Base-by-base conservation (phyloP, 495 filamentous ascomycete genomes). In the Evansstolkia leycettana region DNA sequence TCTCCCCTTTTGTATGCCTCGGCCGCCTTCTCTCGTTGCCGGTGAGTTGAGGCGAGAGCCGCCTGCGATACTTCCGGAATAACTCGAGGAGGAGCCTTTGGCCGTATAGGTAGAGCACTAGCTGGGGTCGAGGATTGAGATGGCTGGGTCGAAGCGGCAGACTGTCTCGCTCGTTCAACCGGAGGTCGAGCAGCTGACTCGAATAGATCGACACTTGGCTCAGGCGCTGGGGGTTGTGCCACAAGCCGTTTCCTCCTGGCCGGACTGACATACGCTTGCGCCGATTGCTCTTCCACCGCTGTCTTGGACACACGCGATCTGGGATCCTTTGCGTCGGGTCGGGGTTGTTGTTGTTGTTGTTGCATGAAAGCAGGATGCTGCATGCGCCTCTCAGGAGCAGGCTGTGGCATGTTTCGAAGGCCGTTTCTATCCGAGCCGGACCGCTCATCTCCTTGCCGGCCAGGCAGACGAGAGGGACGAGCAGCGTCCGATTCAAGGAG, bases 1-100 rank as follows among this genome's bases (percentile, higher is more conserved):
- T 98, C 90, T 23, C 90, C 90, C 16, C 83, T 75, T 57, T 94
- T 96, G 67, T 94, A 98, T 43, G 87, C 78, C 36, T 76, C 78
- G 8, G 84, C 80, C 18, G 88, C 92, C 34, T 76, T 76, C 36
- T 76, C 67, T 12, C 92, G 81, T 34, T 86, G 67, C n/a, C 72
- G 65, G 28, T 76, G 76, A 11, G 86, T 93, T 11, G 73, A 70
- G 34, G 77, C 62, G 5, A 94, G 70, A 2, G 78, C 78, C 31
- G 73, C 66, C 8, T 73, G 52, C 0, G 85, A 80, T 5, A 88
- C 51, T 7, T 65, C 47, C 12, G 87, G 87, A 33, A 93, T 72
- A 27, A 69, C 65, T 5, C 84, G 74, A 26, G 67, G 57, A 10
- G 73, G 71, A 28, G 65, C 65, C 57, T 63, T 62, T 2, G 61